Evolutionary conservation across 371 early-diverging fungal species (phyloP).

Genomic region (Mucor circinelloides): DNA sequence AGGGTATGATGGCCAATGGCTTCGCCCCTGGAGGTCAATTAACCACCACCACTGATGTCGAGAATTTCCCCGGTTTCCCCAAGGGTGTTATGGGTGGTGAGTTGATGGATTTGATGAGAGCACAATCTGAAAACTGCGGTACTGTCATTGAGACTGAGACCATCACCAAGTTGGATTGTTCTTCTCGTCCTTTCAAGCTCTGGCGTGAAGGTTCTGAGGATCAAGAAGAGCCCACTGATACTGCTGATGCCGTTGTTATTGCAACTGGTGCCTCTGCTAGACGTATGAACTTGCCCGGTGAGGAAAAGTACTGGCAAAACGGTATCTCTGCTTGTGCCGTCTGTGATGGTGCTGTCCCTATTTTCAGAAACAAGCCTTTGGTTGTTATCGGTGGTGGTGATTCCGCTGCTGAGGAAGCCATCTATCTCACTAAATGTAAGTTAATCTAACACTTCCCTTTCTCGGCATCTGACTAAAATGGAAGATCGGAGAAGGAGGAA

Average conservation of each 20-base stretch:
- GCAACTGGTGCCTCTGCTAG: constrained; percentile 99
- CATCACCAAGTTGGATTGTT: constrained; percentile 82
- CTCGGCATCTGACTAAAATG: background rate
- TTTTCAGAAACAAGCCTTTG: constrained; percentile 93
- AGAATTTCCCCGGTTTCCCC: constrained; percentile 91
- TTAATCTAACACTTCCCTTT: background rate
- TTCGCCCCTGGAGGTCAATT: constrained; percentile 89
- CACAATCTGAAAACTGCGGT: constrained; percentile 42
- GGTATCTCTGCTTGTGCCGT: constrained; percentile 99
- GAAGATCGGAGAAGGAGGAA: background rate
- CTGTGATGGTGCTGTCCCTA: constrained; percentile 98
- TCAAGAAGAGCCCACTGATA: constrained; percentile 67
- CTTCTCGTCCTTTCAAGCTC: constrained; percentile 84
- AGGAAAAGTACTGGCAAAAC: constrained; percentile 57
- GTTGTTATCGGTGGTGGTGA: constrained; percentile 99
- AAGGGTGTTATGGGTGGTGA: constrained; percentile 82
- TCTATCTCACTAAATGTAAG: constrained; percentile 84
- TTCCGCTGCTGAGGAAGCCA: constrained; percentile 98
- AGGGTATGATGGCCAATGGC: constrained; percentile 96
- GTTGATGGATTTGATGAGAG: constrained; percentile 70
- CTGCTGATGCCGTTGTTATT: constrained; percentile 88
- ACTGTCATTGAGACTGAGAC: constrained; percentile 85
- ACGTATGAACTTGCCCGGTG: constrained; percentile 77
- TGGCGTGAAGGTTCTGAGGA: constrained; percentile 86
- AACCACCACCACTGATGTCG: constrained; percentile 91